Percentiles rank a stretch among this genome's conserved stretches.
These are phyloP conservation scores for Starmerella apicola DNA, from an alignment of 805 yeast genomes.

Conservation along the genomic window DNA sequence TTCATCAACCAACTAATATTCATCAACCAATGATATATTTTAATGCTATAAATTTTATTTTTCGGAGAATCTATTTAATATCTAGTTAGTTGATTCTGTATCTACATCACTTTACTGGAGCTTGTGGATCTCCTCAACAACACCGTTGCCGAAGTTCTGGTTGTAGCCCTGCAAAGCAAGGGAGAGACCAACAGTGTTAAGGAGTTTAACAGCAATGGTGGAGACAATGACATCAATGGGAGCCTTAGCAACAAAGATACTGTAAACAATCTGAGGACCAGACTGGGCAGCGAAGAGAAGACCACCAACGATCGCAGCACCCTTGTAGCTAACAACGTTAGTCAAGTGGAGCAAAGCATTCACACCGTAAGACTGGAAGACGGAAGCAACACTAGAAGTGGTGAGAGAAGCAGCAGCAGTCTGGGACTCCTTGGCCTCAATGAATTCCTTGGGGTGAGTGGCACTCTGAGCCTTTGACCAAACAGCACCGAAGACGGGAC, in stretches of 20 bases:
- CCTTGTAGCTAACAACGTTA: constrained; percentile 29
- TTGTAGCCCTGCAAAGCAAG: constrained; percentile 24
- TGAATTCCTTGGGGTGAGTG: constrained; percentile 27
- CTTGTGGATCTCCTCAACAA: not conserved
- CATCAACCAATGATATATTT: not conserved
- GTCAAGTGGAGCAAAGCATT: constrained; percentile 30
- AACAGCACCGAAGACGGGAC: constrained; percentile 32
- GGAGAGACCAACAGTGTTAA: constrained; percentile 34
- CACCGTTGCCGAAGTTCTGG: constrained; percentile 4
- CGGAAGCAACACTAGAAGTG: constrained; percentile 28
- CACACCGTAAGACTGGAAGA: constrained; percentile 32
- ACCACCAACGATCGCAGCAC: constrained; percentile 30
- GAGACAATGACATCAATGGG: constrained; percentile 28
- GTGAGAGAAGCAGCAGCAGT: constrained; percentile 28
- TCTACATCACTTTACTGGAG: not conserved
- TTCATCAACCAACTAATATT: not conserved
- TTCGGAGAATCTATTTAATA: not conserved
- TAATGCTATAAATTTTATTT: not conserved
- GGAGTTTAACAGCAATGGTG: constrained; percentile 25
- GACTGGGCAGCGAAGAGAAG: constrained; percentile 29
- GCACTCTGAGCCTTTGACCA: constrained; percentile 28
- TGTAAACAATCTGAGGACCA: constrained; percentile 27
- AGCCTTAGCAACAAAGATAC: constrained; percentile 27
- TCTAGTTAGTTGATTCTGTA: not conserved
- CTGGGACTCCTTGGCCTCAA: constrained; percentile 29